Conservation (phyloP, 2,329 filamentous ascomycete species). For the Diaporthe citriasiana region DNA sequence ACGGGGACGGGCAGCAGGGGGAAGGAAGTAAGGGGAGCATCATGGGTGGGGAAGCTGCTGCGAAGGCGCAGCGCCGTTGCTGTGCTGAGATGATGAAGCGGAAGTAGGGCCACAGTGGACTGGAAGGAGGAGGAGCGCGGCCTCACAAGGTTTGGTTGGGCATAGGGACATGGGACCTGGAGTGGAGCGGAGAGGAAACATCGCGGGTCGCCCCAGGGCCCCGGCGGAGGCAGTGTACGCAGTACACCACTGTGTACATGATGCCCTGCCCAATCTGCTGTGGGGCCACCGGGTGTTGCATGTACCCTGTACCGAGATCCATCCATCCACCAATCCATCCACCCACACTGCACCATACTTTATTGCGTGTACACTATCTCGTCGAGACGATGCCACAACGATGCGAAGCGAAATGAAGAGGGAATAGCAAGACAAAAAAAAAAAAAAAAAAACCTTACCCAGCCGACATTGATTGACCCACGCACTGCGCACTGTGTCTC, state of each 20-base stretch:
- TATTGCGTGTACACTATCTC: not conserved
- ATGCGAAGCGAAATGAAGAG: not conserved
- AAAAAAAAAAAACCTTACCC: not conserved
- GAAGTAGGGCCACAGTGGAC: not conserved
- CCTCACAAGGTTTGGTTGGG: slow-evolving; percentile 15
- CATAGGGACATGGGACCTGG: not conserved
- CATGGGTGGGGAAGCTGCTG: slow-evolving; percentile 18
- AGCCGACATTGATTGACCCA: not conserved
- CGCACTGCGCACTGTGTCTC: slow-evolving; percentile 12
- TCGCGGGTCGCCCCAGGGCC: slow-evolving; percentile 13
- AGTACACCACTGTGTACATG: too few species aligned
- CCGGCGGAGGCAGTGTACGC: slow-evolving; percentile 30
- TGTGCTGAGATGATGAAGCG: slow-evolving; percentile 2
- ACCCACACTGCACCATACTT: not conserved
- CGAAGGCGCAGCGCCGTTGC: slow-evolving; percentile 11
- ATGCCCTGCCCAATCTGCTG: slow-evolving; percentile 3
- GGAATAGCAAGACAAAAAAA: not conserved
- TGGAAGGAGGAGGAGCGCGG: slow-evolving; percentile 6
- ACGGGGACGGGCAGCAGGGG: not conserved
- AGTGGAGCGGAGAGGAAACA: slow-evolving; percentile 20
- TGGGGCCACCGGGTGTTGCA: not conserved
- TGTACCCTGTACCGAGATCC: slow-evolving; percentile 1
- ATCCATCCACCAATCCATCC: not conserved
- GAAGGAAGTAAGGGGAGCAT: not conserved
- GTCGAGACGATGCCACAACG: not conserved